These are phyloP conservation scores for Beauveria australis DNA, from an alignment of 2,329 filamentous ascomycete genomes.

Conservation along the genomic window DNA sequence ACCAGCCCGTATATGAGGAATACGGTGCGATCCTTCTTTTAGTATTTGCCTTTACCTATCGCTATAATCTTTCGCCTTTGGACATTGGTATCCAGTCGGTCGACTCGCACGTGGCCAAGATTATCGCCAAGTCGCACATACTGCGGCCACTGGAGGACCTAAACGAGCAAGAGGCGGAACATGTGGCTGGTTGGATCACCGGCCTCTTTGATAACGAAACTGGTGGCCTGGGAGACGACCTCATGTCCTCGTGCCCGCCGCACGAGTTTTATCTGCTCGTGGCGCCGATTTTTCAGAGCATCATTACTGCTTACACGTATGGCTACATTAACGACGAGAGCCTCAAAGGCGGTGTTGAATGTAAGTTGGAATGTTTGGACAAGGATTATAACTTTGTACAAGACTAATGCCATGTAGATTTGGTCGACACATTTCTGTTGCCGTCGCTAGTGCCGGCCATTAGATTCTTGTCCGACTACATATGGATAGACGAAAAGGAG, in stretches of 20 bases:
- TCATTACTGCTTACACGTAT: conserved; percentile 59
- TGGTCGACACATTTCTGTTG: conserved; percentile 73
- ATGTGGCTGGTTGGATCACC: conserved; percentile 67
- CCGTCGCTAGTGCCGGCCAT: conserved; percentile 69
- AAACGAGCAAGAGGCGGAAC: conserved; percentile 53
- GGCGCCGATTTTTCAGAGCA: conserved; percentile 69
- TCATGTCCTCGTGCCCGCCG: conserved; percentile 74
- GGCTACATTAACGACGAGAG: conserved; percentile 59
- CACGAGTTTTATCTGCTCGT: conserved; percentile 76
- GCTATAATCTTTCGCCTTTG: conserved; percentile 57
- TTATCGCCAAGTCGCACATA: conserved; percentile 53
- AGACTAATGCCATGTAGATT: conserved; percentile 37
- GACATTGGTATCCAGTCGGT: conserved; percentile 54
- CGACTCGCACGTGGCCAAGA: conserved; percentile 60
- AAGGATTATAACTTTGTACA: background rate
- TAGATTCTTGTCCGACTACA: conserved; percentile 60
- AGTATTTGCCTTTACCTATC: conserved; percentile 64
- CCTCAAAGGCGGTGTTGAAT: conserved; percentile 69
- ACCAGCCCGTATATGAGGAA: conserved; percentile 79
- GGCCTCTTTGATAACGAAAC: conserved; percentile 69
- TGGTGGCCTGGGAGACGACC: conserved; percentile 66
- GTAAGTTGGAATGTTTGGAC: conserved; percentile 33
- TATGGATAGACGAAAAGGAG: conserved; percentile 59
- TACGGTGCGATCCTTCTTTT: conserved; percentile 71
- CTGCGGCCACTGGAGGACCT: conserved; percentile 52